Base-by-base conservation (phyloP, 768 basidiomycete genomes). In the Fibroporia radiculosa region DNA sequence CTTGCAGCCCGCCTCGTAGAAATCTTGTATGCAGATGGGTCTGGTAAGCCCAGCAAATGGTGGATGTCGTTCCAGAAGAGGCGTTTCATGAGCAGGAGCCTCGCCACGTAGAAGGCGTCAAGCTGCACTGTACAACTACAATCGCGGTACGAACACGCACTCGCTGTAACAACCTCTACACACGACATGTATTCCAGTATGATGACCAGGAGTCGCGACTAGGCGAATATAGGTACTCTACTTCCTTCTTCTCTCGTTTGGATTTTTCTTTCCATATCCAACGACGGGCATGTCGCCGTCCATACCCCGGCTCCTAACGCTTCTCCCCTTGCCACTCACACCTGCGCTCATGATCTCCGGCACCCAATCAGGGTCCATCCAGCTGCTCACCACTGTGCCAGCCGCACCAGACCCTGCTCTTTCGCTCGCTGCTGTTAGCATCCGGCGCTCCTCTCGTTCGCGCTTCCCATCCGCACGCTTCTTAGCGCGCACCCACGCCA, bases 51-150 rank as follows among this genome's bases (percentile, higher is more conserved):
- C 4, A 96, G 87, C 73, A 99, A 99, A 66, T 99, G 96, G 96
- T 99, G 96, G 96, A 95, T 97, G 91, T 87, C 89, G 18, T 99
- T 98, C 80, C 92, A 93, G 66, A 97, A 96, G 77, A 78, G 93
- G 60, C 79, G 89, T 20, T 92, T 92, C 77, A 92, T 92, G 89
- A 89, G 90, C 68, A 82, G 89, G 61, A 90, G 87, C 63, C 63
- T 91, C 62, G 82, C 80, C 47, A 36, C 29, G 26, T 28, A 31
- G 28, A 36, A 22, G 40, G 42, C 36, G 47, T 22, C 3, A 43
- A 32, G 28, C 38, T 26, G 42, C 19, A 40, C 8, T 23, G 38
- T 6, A 35, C 20, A 23, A 22, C 19, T 26, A 22, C 20, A 22
- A 22, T 12, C 20, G 8, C 19, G 14, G 13, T 29, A 28, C 28